Base-by-base conservation (phyloP, 768 basidiomycete species). In the Suillus americanus region DNA sequence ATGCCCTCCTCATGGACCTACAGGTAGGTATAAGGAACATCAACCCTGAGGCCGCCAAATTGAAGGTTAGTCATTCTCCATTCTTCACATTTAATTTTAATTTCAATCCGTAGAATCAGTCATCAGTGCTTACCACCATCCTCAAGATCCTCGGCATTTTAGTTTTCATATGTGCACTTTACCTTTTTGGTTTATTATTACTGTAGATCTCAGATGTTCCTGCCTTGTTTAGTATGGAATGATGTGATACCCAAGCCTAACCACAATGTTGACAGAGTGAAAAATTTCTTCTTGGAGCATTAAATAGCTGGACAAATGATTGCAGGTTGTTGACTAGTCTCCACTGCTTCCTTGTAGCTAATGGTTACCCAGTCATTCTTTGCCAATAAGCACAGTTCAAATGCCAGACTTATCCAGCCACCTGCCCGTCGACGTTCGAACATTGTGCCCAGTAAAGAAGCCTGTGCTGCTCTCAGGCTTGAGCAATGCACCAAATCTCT, bases 391-490 rank as follows among this genome's bases (percentile, higher is more conserved):
- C 2, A 14, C 50, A 30, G 50, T 51, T 30, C 28, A 51, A 30
- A 30, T 10, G 50, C 28, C 4, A 30, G 60, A 61, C 56, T 10
- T 35, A 51, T 51, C 28, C 38, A 40, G 35, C 28, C 37, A 53
- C 30, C 30, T 30, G 28, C 28, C 28, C 9, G 3, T 51, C 14
- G 7, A 33, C 9, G 23, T 40, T 33, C 23, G 3, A 65, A 61
- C n/a, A 12, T 53, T 23, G 7, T 35, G 23, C 62, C 64, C 37
- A 60, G 43, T 63, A 50, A 63, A 51, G 62, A 59, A 51, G 65
- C 65, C n/a, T 9, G 14, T 20, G 46, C 37, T 8, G 38, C 43
- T 12, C 46, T 66, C 33, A 43, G 23, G 41, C 28, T 40, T 8
- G 3, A 53, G n/a, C 30, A 3, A 23, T 16, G 3, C 20, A 41